Percentiles rank a stretch among this genome's conserved stretches.
These are phyloP conservation scores for Zopfia rhizophila DNA, from an alignment of 2,329 filamentous ascomycete species.

Conservation along the genomic window DNA sequence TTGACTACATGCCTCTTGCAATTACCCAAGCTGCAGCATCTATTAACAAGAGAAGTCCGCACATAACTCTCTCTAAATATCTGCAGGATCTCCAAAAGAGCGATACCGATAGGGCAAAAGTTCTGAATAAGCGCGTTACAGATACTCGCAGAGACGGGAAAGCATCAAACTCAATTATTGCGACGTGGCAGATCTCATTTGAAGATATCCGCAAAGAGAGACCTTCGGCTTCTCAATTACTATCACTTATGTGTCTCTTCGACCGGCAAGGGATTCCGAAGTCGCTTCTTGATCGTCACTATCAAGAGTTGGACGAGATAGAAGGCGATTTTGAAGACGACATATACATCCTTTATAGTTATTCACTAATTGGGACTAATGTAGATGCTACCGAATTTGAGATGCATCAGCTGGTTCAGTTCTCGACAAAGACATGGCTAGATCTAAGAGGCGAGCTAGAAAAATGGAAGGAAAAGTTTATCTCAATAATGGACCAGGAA, in stretches of 20 bases:
- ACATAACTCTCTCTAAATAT: slow-evolving; percentile 49
- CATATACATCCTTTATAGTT: slow-evolving; percentile 21
- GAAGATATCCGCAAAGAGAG: slow-evolving; percentile 41
- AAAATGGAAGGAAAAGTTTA: slow-evolving; percentile 36
- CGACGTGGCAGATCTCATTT: slow-evolving; percentile 39
- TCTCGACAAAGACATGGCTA: slow-evolving; percentile 29
- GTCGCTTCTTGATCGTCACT: slow-evolving; percentile 26
- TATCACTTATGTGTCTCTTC: slow-evolving; percentile 2
- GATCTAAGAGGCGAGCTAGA: slow-evolving; percentile 33
- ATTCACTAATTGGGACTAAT: slow-evolving; percentile 21
- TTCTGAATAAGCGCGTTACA: slow-evolving; percentile 21
- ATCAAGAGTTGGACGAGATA: background rate
- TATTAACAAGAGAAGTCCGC: slow-evolving; percentile 35
- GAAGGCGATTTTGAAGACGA: slow-evolving; percentile 31
- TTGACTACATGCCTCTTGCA: slow-evolving; percentile 35
- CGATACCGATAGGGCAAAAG: slow-evolving; percentile 30
- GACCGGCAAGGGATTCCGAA: slow-evolving; percentile 1
- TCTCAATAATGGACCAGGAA: slow-evolving; percentile 22
- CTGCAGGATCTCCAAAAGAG: slow-evolving; percentile 48
- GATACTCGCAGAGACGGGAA: slow-evolving; percentile 39
- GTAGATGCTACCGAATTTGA: slow-evolving; percentile 20
- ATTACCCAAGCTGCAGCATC: slow-evolving; percentile 18
- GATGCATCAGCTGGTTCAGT: slow-evolving; percentile 35
- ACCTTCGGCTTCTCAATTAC: slow-evolving; percentile 7
- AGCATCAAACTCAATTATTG: slow-evolving; percentile 42